Conservation (phyloP, 371 early-diverging fungal species). For the Mucor circinelloides region DNA sequence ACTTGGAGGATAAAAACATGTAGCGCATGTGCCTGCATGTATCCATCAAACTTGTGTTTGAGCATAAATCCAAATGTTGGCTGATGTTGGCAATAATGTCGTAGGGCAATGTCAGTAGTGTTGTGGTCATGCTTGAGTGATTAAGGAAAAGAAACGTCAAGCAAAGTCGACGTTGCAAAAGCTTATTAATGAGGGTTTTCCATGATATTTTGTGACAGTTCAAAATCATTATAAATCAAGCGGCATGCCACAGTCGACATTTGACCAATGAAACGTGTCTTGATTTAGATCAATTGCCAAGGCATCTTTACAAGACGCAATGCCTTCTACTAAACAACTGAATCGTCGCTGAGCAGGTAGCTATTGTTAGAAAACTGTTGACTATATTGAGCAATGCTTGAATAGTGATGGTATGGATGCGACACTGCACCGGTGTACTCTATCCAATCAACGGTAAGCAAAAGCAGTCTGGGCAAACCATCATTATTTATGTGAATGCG, state of each 20-base stretch:
- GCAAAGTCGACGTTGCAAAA: neutral
- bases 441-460: too few species aligned
- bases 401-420: too few species aligned
- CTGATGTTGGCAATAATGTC: constrained; percentile 31
- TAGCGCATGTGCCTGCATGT: constrained; percentile 40
- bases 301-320: too few species aligned
- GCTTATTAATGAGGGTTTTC: neutral
- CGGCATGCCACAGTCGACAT: neutral
- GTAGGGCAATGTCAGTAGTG: constrained; percentile 17
- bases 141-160: neutral
- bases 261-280: neutral
- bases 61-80: constrained; percentile 35
- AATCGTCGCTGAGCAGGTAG: too few species aligned
- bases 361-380: too few species aligned
- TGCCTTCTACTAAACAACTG: too few species aligned
- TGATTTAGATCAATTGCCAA: neutral
- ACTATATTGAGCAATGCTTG: too few species aligned
- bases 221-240: neutral
- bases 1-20: constrained; percentile 26
- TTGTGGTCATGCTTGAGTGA: neutral
- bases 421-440: too few species aligned
- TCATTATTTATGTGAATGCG: too few species aligned
- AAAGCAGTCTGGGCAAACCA: too few species aligned
- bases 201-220: neutral
- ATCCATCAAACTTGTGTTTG: constrained; percentile 41